Base-by-base conservation (phyloP, 139 green algal genomes). In the Volvox reticuliferus region DNA sequence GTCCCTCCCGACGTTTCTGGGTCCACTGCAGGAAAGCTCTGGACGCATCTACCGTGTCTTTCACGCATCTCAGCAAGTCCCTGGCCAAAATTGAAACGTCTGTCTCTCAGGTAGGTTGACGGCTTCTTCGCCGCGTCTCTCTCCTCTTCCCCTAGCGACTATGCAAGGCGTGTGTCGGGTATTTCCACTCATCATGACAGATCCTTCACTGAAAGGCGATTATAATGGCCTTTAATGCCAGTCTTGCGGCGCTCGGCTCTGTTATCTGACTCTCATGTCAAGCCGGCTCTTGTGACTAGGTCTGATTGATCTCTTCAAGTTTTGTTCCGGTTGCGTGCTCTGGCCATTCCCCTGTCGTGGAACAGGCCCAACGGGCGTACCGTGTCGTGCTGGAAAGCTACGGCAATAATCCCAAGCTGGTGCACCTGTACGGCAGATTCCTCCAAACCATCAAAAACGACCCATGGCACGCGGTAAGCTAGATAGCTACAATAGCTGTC, bases 361-460 rank as follows among this genome's bases (percentile, higher is more conserved):
- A 5, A 33, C 69, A 90, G 86, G 86, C 86, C 24, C 73, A 90
- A 71, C 28, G 68, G 13, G 86, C 86, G 12, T 92, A 92, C 61
- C 69, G 71, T 13, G 85, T 89, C 17, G 75, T 90, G 36, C 82
- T 92, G 35, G 89, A 92, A 65, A 81, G 63, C 63, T 92, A 92
- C 63, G 55, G 71, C 82, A 90, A 68, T 35, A 88, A 35, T 62
- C 63, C 75, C 24, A 90, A 90, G 89, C 89, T 92, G 26, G 35
- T 92, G 26, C 82, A 79, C 1, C 67, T 89, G 30, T 92, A 92
- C 63, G 89, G 61, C 68, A 88, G 50, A 24, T 92, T 92, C 82
- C 63, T 93, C 30, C 77, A 91, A 68, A 84, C 69, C 61, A 83
- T 93, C 73, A 89, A 91, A 55, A 91, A 91, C 79, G 86, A 93